Percentiles rank a stretch among this genome's conserved stretches.
phyloP scores from a whole-genome alignment of 1,284 basidiomycete species.

The Trichosporon sp. region DNA sequence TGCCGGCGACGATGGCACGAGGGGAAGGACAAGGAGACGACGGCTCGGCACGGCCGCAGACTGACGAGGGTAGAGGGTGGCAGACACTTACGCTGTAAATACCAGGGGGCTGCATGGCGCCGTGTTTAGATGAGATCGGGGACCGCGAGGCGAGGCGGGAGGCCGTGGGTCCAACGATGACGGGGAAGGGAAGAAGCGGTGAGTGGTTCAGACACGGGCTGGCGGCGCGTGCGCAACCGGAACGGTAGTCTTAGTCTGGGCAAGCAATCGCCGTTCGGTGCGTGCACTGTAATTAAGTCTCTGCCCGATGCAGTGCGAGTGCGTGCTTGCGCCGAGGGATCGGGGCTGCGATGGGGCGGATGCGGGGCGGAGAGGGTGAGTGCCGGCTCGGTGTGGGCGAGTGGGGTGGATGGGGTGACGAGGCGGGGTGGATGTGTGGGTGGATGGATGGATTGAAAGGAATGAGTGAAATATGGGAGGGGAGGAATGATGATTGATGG shows the following conservation, averaged over 20 bases:
- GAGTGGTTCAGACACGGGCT: slow-evolving; percentile 1
- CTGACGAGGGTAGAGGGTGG: background rate
- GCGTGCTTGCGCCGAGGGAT: too few relatives aligned
- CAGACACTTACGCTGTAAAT: slow-evolving; percentile 37
- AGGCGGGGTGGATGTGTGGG: slow-evolving; percentile 5
- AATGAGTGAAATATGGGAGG: background rate
- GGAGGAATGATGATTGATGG: background rate
- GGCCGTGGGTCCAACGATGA: background rate
- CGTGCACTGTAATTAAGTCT: slow-evolving; percentile 2
- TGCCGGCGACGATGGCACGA: background rate
- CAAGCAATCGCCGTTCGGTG: background rate
- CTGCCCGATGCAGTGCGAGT: background rate
- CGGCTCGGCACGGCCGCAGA: background rate
- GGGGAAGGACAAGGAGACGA: background rate
- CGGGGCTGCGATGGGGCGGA: background rate
- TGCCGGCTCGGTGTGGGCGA: background rate
- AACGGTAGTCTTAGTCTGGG: background rate
- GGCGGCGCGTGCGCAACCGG: background rate
- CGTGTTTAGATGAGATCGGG: background rate
- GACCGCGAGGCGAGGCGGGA: background rate
- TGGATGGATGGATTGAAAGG: slow-evolving; percentile 8
- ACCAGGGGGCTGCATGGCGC: slow-evolving; percentile 36
- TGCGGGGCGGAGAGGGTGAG: background rate
- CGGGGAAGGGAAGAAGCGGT: background rate
- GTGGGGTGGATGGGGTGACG: background rate